Base-by-base conservation (phyloP, 805 yeast species). In the Lipomyces yamadae region DNA sequence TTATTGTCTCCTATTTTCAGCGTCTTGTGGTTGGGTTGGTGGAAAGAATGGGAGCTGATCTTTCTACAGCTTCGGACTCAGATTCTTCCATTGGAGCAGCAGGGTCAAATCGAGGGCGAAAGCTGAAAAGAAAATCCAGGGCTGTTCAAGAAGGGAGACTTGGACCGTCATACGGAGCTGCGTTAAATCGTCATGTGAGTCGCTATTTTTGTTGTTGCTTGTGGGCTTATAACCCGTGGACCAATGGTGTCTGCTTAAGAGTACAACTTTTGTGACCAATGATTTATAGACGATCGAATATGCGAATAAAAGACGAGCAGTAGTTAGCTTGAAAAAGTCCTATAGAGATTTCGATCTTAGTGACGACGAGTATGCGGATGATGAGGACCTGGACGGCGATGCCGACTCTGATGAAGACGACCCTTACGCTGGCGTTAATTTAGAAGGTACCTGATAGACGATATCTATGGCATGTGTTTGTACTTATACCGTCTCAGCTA, bases 91-190 rank as follows among this genome's bases (percentile, higher is more conserved):
- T 72, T 54, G 74, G 71, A 7, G 72, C 65, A 10, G 78, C 80
- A 24, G 74, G 78, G 1, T 78, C 85, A 0, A 87, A 87, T 72
- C 78, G 90, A 62, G 90, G 90, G 8, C 83, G 83, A 67, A 87
- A 87, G 73, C 78, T 87, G 42, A 81, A 85, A 60, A 81, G 82
- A 56, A 83, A 83, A 0, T 81, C 88, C 7, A 79, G 81, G 8
- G 72, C 74, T 15, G 83, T 86, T 0, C 82, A 85, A 58, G 79
- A 84, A 65, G 81, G 79, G 35, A 77, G 78, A 55, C 76, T 87
- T 50, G 72, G 73, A 5, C 62, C 67, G 2, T 72, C 78, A 39
- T 39, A 39, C 15, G 56, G 24, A 7, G 45, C n/a, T 4, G 62
- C 56, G n/a, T 8, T 54, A 52, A 34, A n/a, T 39, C 30, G 53